phyloP scores from a whole-genome alignment of 2,329 filamentous ascomycete genomes.

The Seiridium cupressi region DNA sequence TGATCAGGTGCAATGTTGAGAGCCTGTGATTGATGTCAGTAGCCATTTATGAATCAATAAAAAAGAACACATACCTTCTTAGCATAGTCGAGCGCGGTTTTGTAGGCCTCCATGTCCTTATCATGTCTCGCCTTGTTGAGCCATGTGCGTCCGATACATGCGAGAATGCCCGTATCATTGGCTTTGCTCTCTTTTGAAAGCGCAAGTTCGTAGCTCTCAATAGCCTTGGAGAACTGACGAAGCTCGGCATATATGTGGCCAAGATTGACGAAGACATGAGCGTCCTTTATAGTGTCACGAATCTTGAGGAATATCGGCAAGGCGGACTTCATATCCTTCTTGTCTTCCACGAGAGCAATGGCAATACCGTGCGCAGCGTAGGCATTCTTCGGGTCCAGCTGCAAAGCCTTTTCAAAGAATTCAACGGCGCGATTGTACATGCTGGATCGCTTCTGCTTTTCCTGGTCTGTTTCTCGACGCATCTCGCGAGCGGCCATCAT shows the following conservation, averaged over 20 bases:
- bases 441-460: constrained; percentile 86
- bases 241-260: constrained; percentile 91
- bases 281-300: constrained; percentile 84
- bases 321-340: constrained; percentile 80
- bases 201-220: constrained; percentile 91
- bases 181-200: constrained; percentile 72
- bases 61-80: constrained; percentile 51
- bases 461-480: constrained; percentile 83
- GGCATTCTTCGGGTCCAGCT: constrained; percentile 91
- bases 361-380: constrained; percentile 95
- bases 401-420: constrained; percentile 96
- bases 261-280: constrained; percentile 87
- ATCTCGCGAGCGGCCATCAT: constrained; percentile 88
- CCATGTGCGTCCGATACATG: constrained; percentile 87
- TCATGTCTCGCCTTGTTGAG: constrained; percentile 71
- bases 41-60: not conserved
- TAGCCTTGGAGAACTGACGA: constrained; percentile 84
- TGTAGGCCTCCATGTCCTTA: constrained; percentile 56
- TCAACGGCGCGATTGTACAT: constrained; percentile 91
- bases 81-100: constrained; percentile 57
- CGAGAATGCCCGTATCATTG: constrained; percentile 75
- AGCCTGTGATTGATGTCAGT: constrained; percentile 49
- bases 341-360: constrained; percentile 91
- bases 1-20: constrained; percentile 78
- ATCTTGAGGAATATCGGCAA: constrained; percentile 88